phyloP scores from a whole-genome alignment of 345 rosid genomes.

The Camelina laxa region DNA sequence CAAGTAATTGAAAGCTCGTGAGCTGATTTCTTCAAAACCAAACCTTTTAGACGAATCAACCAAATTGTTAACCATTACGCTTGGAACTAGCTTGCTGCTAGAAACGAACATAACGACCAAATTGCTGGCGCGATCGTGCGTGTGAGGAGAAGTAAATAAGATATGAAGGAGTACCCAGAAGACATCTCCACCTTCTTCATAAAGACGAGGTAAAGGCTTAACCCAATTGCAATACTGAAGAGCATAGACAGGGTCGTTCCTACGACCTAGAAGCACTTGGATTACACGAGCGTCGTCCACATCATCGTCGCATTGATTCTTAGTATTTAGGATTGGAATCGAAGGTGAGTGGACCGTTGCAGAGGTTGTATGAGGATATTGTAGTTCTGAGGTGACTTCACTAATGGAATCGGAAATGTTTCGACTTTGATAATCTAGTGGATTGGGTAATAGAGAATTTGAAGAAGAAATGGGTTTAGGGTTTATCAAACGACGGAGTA shows the following conservation, averaged over 20 bases:
- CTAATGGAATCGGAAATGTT: constrained; percentile 5
- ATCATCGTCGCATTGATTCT: not conserved
- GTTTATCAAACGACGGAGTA: constrained; percentile 4
- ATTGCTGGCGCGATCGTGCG: constrained; percentile 39
- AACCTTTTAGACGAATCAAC: constrained; percentile 48
- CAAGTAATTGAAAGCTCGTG: constrained; percentile 56
- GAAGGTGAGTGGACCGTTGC: constrained; percentile 2
- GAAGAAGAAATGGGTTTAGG: constrained; percentile 53
- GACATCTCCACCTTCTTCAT: constrained; percentile 48
- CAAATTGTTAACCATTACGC: constrained; percentile 48
- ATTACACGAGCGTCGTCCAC: constrained; percentile 47
- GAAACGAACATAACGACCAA: constrained; percentile 48
- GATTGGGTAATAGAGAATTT: constrained; percentile 33
- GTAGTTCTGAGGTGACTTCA: constrained; percentile 27
- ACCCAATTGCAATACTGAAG: constrained; percentile 47
- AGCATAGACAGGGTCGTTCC: constrained; percentile 52
- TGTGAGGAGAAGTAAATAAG: constrained; percentile 42
- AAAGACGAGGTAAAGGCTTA: constrained; percentile 42
- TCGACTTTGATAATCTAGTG: constrained; percentile 1
- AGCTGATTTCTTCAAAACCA: constrained; percentile 45
- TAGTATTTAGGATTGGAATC: not conserved
- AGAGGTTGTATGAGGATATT: not conserved
- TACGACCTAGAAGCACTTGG: constrained; percentile 50
- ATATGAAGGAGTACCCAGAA: constrained; percentile 61
- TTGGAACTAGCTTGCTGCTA: constrained; percentile 50